Percentiles rank a stretch among this genome's conserved stretches.
Conservation (phyloP, 495 filamentous ascomycete genomes). For the Talaromyces nanjingensis region DNA sequence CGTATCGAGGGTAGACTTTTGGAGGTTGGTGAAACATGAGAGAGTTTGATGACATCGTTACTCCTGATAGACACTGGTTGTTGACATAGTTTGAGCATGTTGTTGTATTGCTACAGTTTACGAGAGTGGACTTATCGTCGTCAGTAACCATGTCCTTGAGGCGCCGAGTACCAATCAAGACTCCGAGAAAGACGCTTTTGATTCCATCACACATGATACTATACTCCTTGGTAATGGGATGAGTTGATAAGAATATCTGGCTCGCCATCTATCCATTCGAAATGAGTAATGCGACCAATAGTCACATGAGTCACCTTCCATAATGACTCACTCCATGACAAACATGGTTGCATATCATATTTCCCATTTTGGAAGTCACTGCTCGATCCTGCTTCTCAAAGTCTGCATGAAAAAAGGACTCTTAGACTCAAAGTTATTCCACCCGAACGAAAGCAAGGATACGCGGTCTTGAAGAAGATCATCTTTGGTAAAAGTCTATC, state of each 20-base stretch:
- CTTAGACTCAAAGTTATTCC: background rate
- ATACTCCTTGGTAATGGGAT: background rate
- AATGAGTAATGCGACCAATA: background rate
- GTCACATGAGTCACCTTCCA: background rate
- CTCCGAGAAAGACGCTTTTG: background rate
- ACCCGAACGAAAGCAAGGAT: background rate
- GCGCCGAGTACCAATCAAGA: background rate
- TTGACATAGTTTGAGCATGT: background rate
- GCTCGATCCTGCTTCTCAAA: background rate
- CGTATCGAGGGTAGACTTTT: background rate
- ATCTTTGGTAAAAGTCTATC: background rate
- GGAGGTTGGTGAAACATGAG: conserved; percentile 1
- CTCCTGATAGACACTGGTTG: background rate
- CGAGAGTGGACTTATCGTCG: background rate
- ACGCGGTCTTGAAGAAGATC: background rate
- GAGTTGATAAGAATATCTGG: background rate
- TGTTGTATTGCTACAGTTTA: background rate
- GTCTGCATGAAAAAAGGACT: background rate
- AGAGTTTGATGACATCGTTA: background rate
- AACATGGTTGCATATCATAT: background rate
- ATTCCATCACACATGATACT: background rate
- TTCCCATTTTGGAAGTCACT: background rate
- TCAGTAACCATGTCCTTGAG: background rate
- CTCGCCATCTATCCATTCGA: background rate
- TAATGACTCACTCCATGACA: background rate